Evolutionary conservation across 208 protist genomes (phyloP).

Genomic region (Crithidia thermophila): DNA sequence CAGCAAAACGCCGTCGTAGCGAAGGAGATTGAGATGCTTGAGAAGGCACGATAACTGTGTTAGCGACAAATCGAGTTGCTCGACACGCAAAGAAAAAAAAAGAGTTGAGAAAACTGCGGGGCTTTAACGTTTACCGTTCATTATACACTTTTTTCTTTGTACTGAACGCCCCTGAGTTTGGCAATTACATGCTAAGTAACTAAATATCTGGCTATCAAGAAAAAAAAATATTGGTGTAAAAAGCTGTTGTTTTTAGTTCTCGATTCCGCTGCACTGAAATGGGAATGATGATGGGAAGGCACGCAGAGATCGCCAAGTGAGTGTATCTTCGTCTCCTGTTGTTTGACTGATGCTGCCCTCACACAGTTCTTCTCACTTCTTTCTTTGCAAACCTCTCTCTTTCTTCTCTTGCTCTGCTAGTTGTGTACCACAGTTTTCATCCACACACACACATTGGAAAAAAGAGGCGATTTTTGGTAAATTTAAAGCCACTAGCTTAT

Average conservation of each 20-base stretch:
- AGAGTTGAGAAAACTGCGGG: not conserved
- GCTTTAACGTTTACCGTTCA: not conserved
- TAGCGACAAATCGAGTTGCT: not conserved
- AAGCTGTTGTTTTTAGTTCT: too few species aligned
- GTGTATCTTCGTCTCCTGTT: too few species aligned
- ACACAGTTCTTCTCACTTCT: not conserved
- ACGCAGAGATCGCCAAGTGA: too few species aligned
- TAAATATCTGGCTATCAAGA: too few species aligned
- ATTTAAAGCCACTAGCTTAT: not conserved
- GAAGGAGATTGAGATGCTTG: conserved; percentile 52
- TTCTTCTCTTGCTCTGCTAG: too few species aligned
- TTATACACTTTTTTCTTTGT: not conserved
- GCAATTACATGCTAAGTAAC: too few species aligned
- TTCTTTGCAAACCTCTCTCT: not conserved
- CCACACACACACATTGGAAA: not conserved
- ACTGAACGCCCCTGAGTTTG: not conserved
- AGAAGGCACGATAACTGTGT: not conserved
- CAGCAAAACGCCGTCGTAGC: conserved; percentile 47
- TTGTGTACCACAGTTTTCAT: too few species aligned
- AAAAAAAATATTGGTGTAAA: too few species aligned
- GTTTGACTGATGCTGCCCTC: too few species aligned
- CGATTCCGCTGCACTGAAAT: too few species aligned
- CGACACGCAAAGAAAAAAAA: not conserved
- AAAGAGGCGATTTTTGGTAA: too few species aligned
- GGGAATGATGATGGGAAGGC: too few species aligned